Evolutionary conservation across 2,329 filamentous ascomycete genomes (phyloP).

Genomic region (Trichoderma brevicompactum): DNA sequence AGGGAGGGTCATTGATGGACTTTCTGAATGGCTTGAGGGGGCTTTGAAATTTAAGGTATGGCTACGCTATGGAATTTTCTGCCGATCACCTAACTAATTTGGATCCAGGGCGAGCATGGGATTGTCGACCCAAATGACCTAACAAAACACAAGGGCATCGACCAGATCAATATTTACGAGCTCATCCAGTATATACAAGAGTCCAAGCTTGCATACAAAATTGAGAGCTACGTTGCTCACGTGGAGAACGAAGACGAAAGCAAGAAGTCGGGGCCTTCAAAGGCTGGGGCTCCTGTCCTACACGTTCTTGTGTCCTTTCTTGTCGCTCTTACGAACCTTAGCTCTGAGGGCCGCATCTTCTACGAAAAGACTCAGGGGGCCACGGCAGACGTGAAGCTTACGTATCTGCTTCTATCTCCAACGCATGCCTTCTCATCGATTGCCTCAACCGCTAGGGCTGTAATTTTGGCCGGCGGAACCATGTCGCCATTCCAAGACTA

Average conservation of each 20-base stretch:
- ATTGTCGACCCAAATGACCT: constrained; percentile 72
- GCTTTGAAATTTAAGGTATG: constrained; percentile 54
- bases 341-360: constrained; percentile 69
- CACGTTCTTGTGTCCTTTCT: constrained; percentile 68
- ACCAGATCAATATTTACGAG: constrained; percentile 94
- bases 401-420: constrained; percentile 88
- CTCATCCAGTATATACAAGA: constrained; percentile 85
- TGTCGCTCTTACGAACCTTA: constrained; percentile 82
- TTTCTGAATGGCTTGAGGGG: constrained; percentile 69
- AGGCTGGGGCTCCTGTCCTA: constrained; percentile 53
- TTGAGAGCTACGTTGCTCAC: constrained; percentile 81
- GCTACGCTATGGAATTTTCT: constrained; percentile 10
- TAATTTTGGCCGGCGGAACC: constrained; percentile 91
- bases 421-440: constrained; percentile 90
- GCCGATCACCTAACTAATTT: constrained; percentile 7
- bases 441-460: constrained; percentile 79
- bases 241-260: constrained; percentile 53
- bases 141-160: constrained; percentile 81
- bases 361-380: constrained; percentile 54
- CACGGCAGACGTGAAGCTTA: constrained; percentile 62
- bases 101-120: constrained; percentile 57
- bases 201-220: constrained; percentile 91
- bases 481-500: constrained; percentile 98
- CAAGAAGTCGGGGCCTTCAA: constrained; percentile 32
- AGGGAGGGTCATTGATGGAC: constrained; percentile 78